Percentiles rank a stretch among this genome's conserved stretches.
Conservation (phyloP, 257 asterid species). For the Fraxinus pennsylvanica region DNA sequence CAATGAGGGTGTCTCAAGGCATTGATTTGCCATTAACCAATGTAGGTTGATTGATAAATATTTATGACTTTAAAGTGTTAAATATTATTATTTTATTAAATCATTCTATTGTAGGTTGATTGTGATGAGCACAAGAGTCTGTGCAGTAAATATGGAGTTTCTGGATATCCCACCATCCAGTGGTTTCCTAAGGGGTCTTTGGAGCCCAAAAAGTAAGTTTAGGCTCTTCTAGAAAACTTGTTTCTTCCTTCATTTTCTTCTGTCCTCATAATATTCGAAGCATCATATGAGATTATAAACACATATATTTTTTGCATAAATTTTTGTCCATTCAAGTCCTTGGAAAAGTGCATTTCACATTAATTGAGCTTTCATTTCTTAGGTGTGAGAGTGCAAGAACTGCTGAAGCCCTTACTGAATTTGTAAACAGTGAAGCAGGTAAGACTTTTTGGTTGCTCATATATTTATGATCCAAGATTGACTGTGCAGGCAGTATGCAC, state of each 20-base stretch:
- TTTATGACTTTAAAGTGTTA: slow-evolving; percentile 4
- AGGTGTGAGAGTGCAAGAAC: slow-evolving; percentile 85
- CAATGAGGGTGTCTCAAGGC: neutral
- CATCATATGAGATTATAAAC: neutral
- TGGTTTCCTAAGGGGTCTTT: slow-evolving; percentile 95
- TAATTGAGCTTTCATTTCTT: slow-evolving; percentile 13
- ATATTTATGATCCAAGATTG: neutral
- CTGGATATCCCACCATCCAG: slow-evolving; percentile 92
- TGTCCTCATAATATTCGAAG: neutral
- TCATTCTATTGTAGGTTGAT: slow-evolving; percentile 59
- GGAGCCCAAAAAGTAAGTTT: slow-evolving; percentile 83
- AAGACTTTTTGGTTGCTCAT: slow-evolving; percentile 10
- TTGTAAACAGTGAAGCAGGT: slow-evolving; percentile 84
- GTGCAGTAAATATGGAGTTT: slow-evolving; percentile 80
- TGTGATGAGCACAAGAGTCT: slow-evolving; percentile 87
- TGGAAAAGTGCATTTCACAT: slow-evolving; percentile 8
- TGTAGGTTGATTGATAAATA: neutral
- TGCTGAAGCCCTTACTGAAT: slow-evolving; percentile 79
- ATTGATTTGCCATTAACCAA: neutral
- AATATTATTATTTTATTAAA: neutral
- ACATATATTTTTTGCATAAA: neutral
- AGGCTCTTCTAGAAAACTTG: neutral
- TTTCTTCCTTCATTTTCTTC: slow-evolving; percentile 5
- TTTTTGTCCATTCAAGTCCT: neutral
- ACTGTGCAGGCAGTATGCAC: neutral